Evolutionary conservation across 306 rosid species (phyloP).

Genomic region (Senna tora): DNA sequence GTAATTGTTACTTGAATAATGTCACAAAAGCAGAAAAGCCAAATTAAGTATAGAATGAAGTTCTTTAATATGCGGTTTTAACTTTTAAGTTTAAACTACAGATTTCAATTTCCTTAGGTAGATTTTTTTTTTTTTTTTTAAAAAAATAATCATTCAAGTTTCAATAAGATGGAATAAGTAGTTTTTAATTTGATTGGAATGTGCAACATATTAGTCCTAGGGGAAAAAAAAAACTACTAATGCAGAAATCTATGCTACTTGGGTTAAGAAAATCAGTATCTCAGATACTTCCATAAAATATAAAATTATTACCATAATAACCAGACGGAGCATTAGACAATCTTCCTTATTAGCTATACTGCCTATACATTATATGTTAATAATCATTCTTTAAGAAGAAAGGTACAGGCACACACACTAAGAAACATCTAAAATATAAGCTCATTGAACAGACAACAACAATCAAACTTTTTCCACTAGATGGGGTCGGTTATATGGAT

Average conservation of each 20-base stretch:
- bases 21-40: constrained; percentile 4
- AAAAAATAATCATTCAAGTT: no score
- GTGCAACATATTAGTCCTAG: no score
- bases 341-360: neutral
- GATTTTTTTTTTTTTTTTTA: no score
- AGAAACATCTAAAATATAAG: neutral
- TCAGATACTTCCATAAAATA: no score
- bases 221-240: no score
- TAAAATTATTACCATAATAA: no score
- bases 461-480: no score
- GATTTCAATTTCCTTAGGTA: neutral
- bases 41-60: neutral
- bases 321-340: neutral
- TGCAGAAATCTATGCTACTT: no score
- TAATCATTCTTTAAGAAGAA: neutral
- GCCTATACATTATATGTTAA: neutral
- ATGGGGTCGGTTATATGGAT: no score
- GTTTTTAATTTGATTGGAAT: no score
- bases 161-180: no score
- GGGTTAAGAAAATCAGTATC: no score
- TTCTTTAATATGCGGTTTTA: neutral
- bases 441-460: neutral
- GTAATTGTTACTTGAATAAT: neutral
- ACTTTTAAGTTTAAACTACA: neutral
- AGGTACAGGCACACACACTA: neutral